Conservation (phyloP, 2,329 filamentous ascomycete genomes). For the Drechslerella dactyloides region DNA sequence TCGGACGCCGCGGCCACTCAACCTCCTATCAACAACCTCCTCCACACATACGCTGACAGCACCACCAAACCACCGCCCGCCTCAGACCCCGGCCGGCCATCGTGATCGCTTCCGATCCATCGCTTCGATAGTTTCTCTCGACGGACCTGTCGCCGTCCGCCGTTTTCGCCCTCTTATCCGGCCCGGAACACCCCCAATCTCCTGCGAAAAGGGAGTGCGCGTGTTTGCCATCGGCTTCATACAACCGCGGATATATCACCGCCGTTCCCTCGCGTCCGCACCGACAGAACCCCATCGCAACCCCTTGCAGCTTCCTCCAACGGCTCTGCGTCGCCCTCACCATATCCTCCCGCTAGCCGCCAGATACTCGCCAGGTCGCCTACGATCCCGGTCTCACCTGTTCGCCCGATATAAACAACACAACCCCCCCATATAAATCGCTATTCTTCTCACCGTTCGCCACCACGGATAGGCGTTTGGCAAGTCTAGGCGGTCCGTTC, state of each 20-base stretch:
- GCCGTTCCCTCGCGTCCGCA: slow-evolving; percentile 47
- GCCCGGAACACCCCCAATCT: slow-evolving; percentile 36
- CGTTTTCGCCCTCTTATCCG: slow-evolving; percentile 14
- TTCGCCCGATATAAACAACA: slow-evolving; percentile 42
- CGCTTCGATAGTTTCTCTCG: slow-evolving; percentile 21
- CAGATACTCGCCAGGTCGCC: slow-evolving; percentile 3
- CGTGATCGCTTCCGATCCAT: slow-evolving; percentile 26
- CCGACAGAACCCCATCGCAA: slow-evolving; percentile 36
- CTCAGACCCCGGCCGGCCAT: slow-evolving; percentile 21
- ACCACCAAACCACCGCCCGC: slow-evolving; percentile 22
- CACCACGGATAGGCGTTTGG: slow-evolving; percentile 48
- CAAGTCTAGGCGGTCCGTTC: slow-evolving; percentile 41
- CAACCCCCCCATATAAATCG: slow-evolving; percentile 23
- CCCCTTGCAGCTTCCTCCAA: slow-evolving; percentile 15
- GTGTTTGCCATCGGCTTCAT: slow-evolving; percentile 49
- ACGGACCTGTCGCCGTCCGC: slow-evolving; percentile 7
- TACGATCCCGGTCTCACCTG: slow-evolving; percentile 13
- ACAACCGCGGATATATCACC: slow-evolving; percentile 47
- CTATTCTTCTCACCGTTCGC: slow-evolving; percentile 11
- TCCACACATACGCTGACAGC: slow-evolving; percentile 38
- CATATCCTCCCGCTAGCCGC: slow-evolving; percentile 4
- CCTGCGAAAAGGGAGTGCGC: slow-evolving; percentile 48
- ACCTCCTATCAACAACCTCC: slow-evolving; percentile 52
- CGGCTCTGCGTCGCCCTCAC: slow-evolving; percentile 12
- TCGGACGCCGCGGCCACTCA: slow-evolving; percentile 35